Base-by-base conservation (phyloP, 1,284 basidiomycete genomes). In the Pisolithus thermaeus region DNA sequence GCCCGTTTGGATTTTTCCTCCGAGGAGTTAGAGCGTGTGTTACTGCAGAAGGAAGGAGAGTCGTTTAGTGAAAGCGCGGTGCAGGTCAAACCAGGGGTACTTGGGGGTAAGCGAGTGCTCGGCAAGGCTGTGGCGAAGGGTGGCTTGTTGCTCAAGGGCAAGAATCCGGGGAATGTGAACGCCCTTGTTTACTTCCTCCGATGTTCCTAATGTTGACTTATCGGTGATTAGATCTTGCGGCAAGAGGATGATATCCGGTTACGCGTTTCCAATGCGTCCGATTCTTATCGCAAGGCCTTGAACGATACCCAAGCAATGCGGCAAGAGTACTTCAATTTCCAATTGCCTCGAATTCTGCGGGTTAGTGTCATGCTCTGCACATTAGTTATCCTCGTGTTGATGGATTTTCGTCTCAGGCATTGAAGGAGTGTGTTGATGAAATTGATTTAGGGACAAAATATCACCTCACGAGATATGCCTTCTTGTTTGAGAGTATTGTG, bases 281-380 rank as follows among this genome's bases (percentile, higher is more conserved):
- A 98, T 64, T 81, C 84, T 30, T 98, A 95, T 67, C 78, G 92
- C 52, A 93, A 94, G 70, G 86, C 93, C 11, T 87, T 97, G n/a
- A 80, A 84, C 25, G 92, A 94, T 59, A 91, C 90, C 9, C 95
- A 97, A 69, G 76, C 83, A 3, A 82, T 93, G 70, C 79, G 95
- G 49, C 94, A 97, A 68, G 96, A 99, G 66, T 98, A 96, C 69
- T 99, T 97, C 71, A 96, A 97, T 68, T 89, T 96, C 63, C 96
- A 98, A 64, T 73, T 97, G 42, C 96, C 97, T 42, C 87, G 93
- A 60, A 90, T 98, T 56, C 71, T 99, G 44, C 80, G 97, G 47
- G 93, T 95, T 66, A 66, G 87, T 76, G 44, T 44, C 25, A 49
- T 23, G 49, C 38, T 54, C 18, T 46, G 42, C 43, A 32, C 40